phyloP scores from a whole-genome alignment of 1,284 basidiomycete genomes.

The Cronartium quercuum region DNA sequence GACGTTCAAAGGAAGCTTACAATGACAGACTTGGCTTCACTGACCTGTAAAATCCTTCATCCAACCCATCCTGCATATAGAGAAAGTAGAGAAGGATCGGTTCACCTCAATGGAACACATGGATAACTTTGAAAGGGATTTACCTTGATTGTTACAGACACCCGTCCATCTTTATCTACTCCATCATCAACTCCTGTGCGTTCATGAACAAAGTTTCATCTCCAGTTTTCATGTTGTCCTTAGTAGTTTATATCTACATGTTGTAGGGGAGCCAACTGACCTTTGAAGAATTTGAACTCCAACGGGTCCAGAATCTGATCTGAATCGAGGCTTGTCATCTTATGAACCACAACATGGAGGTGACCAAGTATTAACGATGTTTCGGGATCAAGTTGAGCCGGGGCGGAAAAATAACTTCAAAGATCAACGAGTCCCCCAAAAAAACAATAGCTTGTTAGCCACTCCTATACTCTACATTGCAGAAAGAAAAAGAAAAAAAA shows the following conservation, averaged over 20 bases:
- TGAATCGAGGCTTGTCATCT: slow-evolving; percentile 7
- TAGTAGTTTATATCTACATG: neutral
- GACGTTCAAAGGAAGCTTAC: neutral
- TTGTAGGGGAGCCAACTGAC: slow-evolving; percentile 1
- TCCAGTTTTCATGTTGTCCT: too few relatives aligned
- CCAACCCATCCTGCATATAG: neutral
- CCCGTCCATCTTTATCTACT: slow-evolving; percentile 6
- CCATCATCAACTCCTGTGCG: neutral
- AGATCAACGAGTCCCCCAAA: neutral
- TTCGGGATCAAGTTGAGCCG: slow-evolving; percentile 17
- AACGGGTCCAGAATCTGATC: slow-evolving; percentile 21
- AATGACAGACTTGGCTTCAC: neutral
- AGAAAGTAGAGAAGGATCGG: neutral
- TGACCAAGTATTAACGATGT: slow-evolving; percentile 17
- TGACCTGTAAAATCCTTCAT: slow-evolving; percentile 6
- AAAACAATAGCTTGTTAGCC: neutral
- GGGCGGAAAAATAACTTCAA: slow-evolving; percentile 13
- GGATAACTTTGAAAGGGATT: neutral
- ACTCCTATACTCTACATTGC: too few relatives aligned
- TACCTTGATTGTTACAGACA: slow-evolving; percentile 5
- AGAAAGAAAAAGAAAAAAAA: neutral
- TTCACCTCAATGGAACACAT: neutral
- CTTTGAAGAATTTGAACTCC: slow-evolving; percentile 33
- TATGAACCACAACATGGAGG: slow-evolving; percentile 9
- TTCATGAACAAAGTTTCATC: neutral